Base-by-base conservation (phyloP, 2,329 filamentous ascomycete species). In the Blastomyces gilchristii region DNA sequence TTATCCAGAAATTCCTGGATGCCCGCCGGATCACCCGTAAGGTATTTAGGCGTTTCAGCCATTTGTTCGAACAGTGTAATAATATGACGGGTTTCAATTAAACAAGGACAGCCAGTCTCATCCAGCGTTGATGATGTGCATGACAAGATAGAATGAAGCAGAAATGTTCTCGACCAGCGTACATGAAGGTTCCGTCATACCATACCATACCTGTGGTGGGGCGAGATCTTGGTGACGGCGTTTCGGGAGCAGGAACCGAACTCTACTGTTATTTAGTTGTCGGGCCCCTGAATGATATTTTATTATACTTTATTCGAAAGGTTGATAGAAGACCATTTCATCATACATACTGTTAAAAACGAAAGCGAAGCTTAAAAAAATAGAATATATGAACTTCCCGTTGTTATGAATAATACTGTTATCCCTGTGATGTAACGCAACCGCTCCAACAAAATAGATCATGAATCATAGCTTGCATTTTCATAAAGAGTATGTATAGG, bases 1-100 rank as follows among this genome's bases (percentile, higher is more conserved):
- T 85, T 85, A 77, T 90, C 87, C 65, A 99, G 80, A 74, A 99
- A 99, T 60, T 88, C 86, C 59, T 87, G 84, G 69, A 97, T 89
- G 54, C 84, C 89, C 64, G 83, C 80, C 67, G 83, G 82, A 72
- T 97, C 86, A 74, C 92, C 92, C 47, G 87, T 93, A 67, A 99
- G 82, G 72, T 92, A 84, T 69, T 79, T 78, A 66, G 77, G 71
- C 9, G 60, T 5, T 39, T 54, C 54, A n/a, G 39, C 43, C 53
- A 61, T 58, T 39, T 22, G n/a, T 47, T 25, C 11, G 8, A 9
- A 11, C 14, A 9, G 47, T 25, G n/a, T 25, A 49, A 49, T 25
- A 22, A 25, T 25, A 12, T 1, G 47, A 11, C 1, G n/a, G 22
- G 4, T 50, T 50, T 50, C 47, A 50, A 50, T 50, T 22, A 4